Percentiles rank a stretch among this genome's conserved stretches.
These are phyloP conservation scores for Thalassiosira gravida DNA, from an alignment of 352 stramenopile genomes.

Conservation along the genomic window DNA sequence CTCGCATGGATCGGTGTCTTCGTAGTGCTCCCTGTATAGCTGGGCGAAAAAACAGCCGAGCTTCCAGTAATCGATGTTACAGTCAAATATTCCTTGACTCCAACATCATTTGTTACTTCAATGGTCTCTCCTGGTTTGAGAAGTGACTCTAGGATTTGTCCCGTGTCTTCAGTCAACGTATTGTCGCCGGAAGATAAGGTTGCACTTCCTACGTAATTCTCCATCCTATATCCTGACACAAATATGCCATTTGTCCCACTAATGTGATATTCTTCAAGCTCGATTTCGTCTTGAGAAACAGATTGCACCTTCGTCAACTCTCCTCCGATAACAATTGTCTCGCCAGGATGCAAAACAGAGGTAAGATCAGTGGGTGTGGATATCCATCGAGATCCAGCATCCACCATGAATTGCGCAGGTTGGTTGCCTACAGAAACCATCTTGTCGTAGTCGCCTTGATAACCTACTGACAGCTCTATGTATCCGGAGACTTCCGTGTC, in stretches of 20 bases:
- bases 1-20: constrained; percentile 67
- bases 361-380: constrained; percentile 63
- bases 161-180: constrained; percentile 36
- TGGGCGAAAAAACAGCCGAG: constrained; percentile 49
- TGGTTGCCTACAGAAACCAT: constrained; percentile 58
- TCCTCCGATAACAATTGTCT: constrained; percentile 62
- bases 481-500: constrained; percentile 52
- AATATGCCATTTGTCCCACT: constrained; percentile 33
- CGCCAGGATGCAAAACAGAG: constrained; percentile 38
- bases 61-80: constrained; percentile 41
- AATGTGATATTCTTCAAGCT: constrained; percentile 63
- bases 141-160: constrained; percentile 30
- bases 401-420: constrained; percentile 57
- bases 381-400: constrained; percentile 63
- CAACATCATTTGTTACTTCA: constrained; percentile 42
- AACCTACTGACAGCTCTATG: constrained; percentile 66
- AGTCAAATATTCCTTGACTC: constrained; percentile 50
- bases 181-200: constrained; percentile 39
- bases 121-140: constrained; percentile 49
- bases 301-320: constrained; percentile 57
- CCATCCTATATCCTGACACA: constrained; percentile 53
- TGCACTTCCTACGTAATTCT: constrained; percentile 57
- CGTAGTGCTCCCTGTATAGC: constrained; percentile 31
- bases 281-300: constrained; percentile 54
- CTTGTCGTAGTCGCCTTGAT: constrained; percentile 50